Evolutionary conservation across 2,329 filamentous ascomycete species (phyloP), one percentile per base, ranked within the genome.

Genomic region (Alternaria solani): DNA sequence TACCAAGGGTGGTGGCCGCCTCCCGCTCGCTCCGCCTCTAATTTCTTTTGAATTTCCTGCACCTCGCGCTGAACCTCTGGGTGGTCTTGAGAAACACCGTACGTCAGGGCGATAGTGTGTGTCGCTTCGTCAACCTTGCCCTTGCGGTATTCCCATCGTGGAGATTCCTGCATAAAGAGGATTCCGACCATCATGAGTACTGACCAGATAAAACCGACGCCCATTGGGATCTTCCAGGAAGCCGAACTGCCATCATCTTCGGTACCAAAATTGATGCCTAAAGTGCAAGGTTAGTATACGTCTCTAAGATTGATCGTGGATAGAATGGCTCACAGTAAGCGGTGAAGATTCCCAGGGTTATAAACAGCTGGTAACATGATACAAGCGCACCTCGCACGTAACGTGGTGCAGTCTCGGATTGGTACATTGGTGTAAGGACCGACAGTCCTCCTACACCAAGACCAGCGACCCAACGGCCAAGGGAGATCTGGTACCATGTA

Each of bases 381-480:
- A 91, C 84, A 39, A 91, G 81, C 7, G 87, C 82, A 69, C 88
- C 88, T 67, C 89, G 86, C 51, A 91, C 85, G 59, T 87, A 84
- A 61, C 87, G 83, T 0, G 89, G 89, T 3, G 86, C 86, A 57
- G 84, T 88, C 76, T 91, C 89, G 16, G 84, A 86, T 73, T 90
- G 88, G 68, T 91, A 91, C 86, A 91, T 78, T 5, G 77, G 77
- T 4, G 75, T 77, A 23, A 87, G 80, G 42, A 89, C 88, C 6
- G 86, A 89, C 0, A 91, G 80, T 20, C 85, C 83, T 28, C 89
- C 89, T 47, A 91, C 87, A 20, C 88, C 88, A 2, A 90, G 73
- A 66, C 89, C 89, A 25, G 87, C 89, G n/a, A 90, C 83, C 65
- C 88, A 83, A 44, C 89, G 83, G 48, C 89, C 89, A n/a, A 78